A percentile compares a stretch with the other conserved stretches of the same genome.
These are phyloP conservation scores for Russula olivacea DNA, from an alignment of 768 basidiomycete genomes.

Conservation along the genomic window DNA sequence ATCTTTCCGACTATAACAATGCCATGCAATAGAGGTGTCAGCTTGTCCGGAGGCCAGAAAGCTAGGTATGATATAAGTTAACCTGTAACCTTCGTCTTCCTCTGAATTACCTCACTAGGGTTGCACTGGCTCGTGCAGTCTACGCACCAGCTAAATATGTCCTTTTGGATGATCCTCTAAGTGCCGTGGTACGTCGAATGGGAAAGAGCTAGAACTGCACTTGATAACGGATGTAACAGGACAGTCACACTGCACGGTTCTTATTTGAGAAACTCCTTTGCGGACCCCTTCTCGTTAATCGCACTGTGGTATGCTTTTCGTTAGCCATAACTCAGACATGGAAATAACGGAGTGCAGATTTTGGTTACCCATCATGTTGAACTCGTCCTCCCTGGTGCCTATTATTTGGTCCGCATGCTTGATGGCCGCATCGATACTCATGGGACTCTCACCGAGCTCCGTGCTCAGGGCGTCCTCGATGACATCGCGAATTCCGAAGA, in stretches of 20 bases:
- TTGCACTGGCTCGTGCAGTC: conserved; percentile 77
- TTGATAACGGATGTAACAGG: conserved; percentile 35
- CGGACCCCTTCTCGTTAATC: conserved; percentile 57
- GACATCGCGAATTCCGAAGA: conserved; percentile 50
- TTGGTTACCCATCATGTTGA: conserved; percentile 83
- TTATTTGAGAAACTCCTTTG: conserved; percentile 58
- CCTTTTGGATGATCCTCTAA: conserved; percentile 75
- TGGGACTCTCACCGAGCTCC: conserved; percentile 61
- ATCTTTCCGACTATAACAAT: conserved; percentile 4
- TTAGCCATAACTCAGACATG: neutral
- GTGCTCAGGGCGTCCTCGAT: conserved; percentile 54
- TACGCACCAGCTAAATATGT: conserved; percentile 53
- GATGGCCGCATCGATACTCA: conserved; percentile 77
- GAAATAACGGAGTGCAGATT: conserved; percentile 35
- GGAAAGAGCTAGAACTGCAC: conserved; percentile 1
- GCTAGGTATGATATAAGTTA: conserved; percentile 43
- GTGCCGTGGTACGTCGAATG: conserved; percentile 59
- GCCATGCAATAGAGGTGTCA: conserved; percentile 48
- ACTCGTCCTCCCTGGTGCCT: conserved; percentile 65
- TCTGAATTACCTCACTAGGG: conserved; percentile 38
- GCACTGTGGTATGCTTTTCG: conserved; percentile 53
- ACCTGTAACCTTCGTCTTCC: neutral
- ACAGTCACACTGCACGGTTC: conserved; percentile 61
- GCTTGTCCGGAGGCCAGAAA: conserved; percentile 78
- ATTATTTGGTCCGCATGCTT: conserved; percentile 72